A percentile compares a stretch with the other conserved stretches of the same genome.
phyloP scores from a whole-genome alignment of 2,329 filamentous ascomycete species.

The Ascochyta fabae region DNA sequence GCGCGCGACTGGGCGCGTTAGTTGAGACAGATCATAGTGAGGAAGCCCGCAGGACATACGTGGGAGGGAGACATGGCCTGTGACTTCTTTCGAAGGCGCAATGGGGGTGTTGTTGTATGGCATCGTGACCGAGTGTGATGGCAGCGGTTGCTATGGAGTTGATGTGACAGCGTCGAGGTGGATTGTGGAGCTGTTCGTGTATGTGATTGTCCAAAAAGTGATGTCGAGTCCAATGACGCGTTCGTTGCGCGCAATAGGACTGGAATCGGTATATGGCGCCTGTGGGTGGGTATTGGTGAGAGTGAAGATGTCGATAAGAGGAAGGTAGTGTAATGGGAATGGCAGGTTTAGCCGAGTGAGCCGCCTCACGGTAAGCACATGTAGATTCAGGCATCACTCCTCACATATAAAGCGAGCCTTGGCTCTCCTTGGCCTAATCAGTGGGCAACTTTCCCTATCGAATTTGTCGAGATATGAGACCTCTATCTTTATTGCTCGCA shows the following conservation, averaged over 20 bases:
- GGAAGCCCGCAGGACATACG: slow-evolving; percentile 61
- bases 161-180: not conserved
- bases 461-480: not conserved
- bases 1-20: slow-evolving; percentile 72
- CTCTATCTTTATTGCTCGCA: slow-evolving; percentile 2
- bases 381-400: slow-evolving; percentile 1
- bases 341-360: not conserved
- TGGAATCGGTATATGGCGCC: slow-evolving; percentile 4
- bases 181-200: not conserved
- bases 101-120: slow-evolving; percentile 90
- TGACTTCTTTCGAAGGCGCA: slow-evolving; percentile 78
- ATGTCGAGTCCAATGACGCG: slow-evolving; percentile 6
- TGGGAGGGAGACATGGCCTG: slow-evolving; percentile 83
- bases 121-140: slow-evolving; percentile 60
- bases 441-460: not conserved
- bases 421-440: not conserved
- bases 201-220: not conserved
- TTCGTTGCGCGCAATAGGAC: not conserved
- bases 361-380: slow-evolving; percentile 3
- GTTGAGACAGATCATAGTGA: slow-evolving; percentile 3
- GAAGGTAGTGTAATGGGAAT: not conserved
- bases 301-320: slow-evolving; percentile 10
- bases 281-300: slow-evolving; percentile 4
- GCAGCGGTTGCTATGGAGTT: not conserved
- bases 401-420: not conserved